A percentile compares a stretch with the other conserved stretches of the same genome.
Conservation (phyloP, 805 yeast species). For the Saccharomyces mikatae region DNA sequence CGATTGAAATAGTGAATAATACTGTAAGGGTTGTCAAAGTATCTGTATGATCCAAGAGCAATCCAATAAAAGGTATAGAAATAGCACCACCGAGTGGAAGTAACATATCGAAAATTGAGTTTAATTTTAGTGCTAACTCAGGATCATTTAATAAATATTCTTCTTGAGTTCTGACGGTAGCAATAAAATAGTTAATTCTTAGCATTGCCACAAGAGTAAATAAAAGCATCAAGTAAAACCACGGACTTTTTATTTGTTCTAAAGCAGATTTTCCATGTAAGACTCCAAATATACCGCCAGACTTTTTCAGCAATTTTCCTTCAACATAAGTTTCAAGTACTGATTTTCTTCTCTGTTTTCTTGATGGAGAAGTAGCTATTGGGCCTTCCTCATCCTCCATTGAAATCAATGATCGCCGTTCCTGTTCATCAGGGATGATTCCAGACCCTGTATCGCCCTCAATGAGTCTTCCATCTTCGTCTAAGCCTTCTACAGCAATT, state of each 20-base stretch:
- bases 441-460: constrained; percentile 34
- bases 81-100: constrained; percentile 82
- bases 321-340: constrained; percentile 63
- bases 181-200: constrained; percentile 86
- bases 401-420: constrained; percentile 28
- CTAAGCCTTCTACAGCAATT: constrained; percentile 63
- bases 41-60: constrained; percentile 63
- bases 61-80: constrained; percentile 82
- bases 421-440: constrained; percentile 40
- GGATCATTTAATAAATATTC: constrained; percentile 52
- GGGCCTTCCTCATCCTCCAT: constrained; percentile 4
- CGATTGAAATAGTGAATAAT: constrained; percentile 45
- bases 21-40: constrained; percentile 49
- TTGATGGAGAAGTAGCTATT: neutral
- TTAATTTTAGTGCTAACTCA: constrained; percentile 46
- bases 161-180: constrained; percentile 80
- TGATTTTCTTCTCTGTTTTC: constrained; percentile 37
- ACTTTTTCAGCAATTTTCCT: constrained; percentile 38
- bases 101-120: constrained; percentile 75
- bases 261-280: constrained; percentile 54
- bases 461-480: constrained; percentile 52
- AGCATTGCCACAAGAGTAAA: constrained; percentile 87
- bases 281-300: constrained; percentile 68
- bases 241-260: constrained; percentile 45
- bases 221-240: constrained; percentile 71